Evolutionary conservation across 106 monocot genomes (phyloP).

Genomic region (Agapanthus africanus): DNA sequence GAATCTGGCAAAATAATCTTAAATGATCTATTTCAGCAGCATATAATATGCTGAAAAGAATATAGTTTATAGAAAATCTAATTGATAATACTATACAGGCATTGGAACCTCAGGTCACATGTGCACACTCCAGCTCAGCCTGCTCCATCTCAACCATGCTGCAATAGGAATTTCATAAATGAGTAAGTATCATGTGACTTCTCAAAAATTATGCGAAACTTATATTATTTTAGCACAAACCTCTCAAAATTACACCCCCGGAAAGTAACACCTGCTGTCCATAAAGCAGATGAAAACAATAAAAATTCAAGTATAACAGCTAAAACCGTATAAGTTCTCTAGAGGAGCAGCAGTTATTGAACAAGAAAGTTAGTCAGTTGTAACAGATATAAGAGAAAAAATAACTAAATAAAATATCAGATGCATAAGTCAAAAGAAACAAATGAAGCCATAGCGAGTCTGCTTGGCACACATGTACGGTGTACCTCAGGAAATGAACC

Average conservation of each 20-base stretch:
- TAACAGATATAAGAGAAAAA: conserved; percentile 9
- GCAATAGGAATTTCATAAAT: neutral
- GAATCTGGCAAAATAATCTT: neutral
- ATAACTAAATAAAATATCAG: neutral
- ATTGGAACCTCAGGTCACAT: neutral
- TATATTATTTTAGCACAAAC: conserved; percentile 13
- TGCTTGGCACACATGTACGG: conserved; percentile 8
- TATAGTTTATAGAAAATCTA: neutral
- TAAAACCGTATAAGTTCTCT: neutral
- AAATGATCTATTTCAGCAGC: neutral
- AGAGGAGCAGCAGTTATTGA: neutral
- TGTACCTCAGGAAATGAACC: conserved; percentile 5
- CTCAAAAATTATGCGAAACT: neutral
- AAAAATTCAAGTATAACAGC: neutral
- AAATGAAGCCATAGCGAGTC: conserved; percentile 6
- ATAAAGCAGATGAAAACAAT: conserved; percentile 4
- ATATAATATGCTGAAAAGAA: neutral
- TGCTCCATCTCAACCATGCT: neutral
- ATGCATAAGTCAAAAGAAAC: neutral
- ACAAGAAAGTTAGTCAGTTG: neutral
- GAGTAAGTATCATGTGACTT: neutral
- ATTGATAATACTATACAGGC: neutral
- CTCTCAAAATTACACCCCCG: neutral
- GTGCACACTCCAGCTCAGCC: neutral
- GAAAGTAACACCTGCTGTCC: conserved; percentile 9